Evolutionary conservation across 257 asterid genomes (phyloP).

Genomic region (Gentiana dahurica): DNA sequence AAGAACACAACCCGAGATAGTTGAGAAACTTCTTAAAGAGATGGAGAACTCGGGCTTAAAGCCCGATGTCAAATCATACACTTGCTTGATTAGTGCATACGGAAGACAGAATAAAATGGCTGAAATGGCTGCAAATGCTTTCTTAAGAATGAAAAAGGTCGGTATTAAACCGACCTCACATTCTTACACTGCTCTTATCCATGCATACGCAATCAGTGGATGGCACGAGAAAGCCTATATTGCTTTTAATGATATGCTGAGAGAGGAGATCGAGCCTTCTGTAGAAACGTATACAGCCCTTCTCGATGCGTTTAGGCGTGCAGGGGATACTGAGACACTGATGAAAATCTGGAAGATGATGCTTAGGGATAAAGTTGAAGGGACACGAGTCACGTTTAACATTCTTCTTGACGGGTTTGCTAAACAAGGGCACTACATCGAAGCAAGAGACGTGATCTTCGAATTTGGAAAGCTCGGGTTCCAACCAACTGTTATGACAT

Average conservation of each 20-base stretch:
- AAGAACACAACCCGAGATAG: slow-evolving; percentile 77
- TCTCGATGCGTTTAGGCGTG: slow-evolving; percentile 76
- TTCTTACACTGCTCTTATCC: slow-evolving; percentile 87
- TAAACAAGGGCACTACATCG: slow-evolving; percentile 67
- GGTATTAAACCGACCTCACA: slow-evolving; percentile 81
- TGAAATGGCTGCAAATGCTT: slow-evolving; percentile 82
- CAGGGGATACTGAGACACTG: slow-evolving; percentile 73
- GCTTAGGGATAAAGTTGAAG: slow-evolving; percentile 49
- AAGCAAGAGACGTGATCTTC: slow-evolving; percentile 68
- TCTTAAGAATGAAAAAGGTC: slow-evolving; percentile 67
- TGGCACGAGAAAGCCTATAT: slow-evolving; percentile 83
- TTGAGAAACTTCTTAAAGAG: slow-evolving; percentile 66
- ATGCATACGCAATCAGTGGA: slow-evolving; percentile 61
- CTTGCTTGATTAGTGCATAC: slow-evolving; percentile 83
- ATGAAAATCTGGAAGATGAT: slow-evolving; percentile 82
- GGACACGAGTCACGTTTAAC: slow-evolving; percentile 75
- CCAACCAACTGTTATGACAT: slow-evolving; percentile 81
- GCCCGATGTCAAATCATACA: slow-evolving; percentile 78
- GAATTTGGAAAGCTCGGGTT: slow-evolving; percentile 84
- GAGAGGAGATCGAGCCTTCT: slow-evolving; percentile 69
- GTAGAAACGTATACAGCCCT: slow-evolving; percentile 79
- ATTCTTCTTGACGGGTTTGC: slow-evolving; percentile 83
- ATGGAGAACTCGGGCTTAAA: slow-evolving; percentile 59
- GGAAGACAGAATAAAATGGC: slow-evolving; percentile 77
- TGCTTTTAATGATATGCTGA: slow-evolving; percentile 60